Base-by-base conservation (phyloP, 441 rosid species). In the Pelargonium myrrhifolium region DNA sequence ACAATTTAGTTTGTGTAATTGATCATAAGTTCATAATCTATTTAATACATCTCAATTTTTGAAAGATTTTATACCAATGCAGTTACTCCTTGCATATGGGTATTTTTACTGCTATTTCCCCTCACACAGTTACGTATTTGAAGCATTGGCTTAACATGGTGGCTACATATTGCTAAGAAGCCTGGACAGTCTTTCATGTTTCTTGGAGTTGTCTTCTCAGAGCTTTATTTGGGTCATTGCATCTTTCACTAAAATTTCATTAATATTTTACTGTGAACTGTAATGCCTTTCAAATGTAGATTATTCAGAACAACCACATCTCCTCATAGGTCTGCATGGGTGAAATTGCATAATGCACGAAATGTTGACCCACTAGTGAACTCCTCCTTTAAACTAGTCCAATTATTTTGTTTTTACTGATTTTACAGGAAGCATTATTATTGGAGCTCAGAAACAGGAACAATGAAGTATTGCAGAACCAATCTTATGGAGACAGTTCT, bases 381-480 rank as follows among this genome's bases (percentile, higher is more conserved):
- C 12, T 21, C 21, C 22, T 8, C n/a, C n/a, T 20, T 20, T 20
- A 56, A 6, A 9, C 26, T 56, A 56, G 24, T 18, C 59, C 7
- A 6, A 56, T 35, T 37, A 39, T 39, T 64, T 35, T 63, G 21
- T 43, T 49, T 63, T 63, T 39, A 59, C 65, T 43, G 28, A 69
- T 63, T n/a, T 71, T 72, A 64, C 74, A 89, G 93, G 90, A 89
- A 71, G 85, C 79, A 31, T 74, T 84, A 71, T 68, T 82, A 77
- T 75, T 75, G 68, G 90, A 89, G 76, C 78, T 89, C 72, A 85
- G 77, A 77, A 78, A 72, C 74, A 65, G 77, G 66, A 86, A 86
- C 65, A 83, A 81, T 68, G 89, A 83, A 62, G 75, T 82, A 62
- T 15, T 80, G 71, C 84, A 81, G 70, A 76, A 71, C 74, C 81